phyloP scores from a whole-genome alignment of 2,329 filamentous ascomycete species.

The Phialocephala subalpina region DNA sequence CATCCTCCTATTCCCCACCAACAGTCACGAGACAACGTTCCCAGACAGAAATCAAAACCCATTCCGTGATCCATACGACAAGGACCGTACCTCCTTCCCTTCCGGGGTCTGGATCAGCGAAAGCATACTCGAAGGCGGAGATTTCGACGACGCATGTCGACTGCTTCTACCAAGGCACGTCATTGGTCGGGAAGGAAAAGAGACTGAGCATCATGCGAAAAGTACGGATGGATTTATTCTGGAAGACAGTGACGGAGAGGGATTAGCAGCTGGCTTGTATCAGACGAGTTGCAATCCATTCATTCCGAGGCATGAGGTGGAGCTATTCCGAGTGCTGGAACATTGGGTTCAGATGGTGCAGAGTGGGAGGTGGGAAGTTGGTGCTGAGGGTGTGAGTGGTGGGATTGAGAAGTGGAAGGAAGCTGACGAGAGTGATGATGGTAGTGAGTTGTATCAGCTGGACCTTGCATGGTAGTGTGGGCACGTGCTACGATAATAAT shows the following conservation, averaged over 20 bases:
- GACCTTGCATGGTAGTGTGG: not conserved
- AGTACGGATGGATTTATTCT: conserved; percentile 15
- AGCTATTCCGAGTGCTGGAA: conserved; percentile 40
- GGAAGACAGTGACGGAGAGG: conserved; percentile 6
- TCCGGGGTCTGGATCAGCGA: conserved; percentile 24
- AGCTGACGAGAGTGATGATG: conserved; percentile 38
- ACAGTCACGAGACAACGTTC: not conserved
- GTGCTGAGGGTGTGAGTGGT: conserved; percentile 39
- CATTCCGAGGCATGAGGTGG: conserved; percentile 27
- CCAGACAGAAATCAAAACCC: no score
- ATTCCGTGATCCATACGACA: no score
- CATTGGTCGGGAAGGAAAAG: not conserved
- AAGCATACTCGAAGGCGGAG: not conserved
- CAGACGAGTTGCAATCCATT: conserved; percentile 34
- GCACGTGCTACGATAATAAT: no score
- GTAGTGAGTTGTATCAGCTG: not conserved
- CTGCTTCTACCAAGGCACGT: conserved; percentile 21
- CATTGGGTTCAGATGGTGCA: conserved; percentile 40
- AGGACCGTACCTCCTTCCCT: not conserved
- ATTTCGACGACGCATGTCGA: conserved; percentile 28
- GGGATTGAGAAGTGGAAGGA: conserved; percentile 44
- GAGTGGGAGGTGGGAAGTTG: conserved; percentile 40
- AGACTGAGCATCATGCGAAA: not conserved
- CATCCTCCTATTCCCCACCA: not conserved
- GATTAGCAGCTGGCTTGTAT: conserved; percentile 23